These are phyloP conservation scores for Leishmania braziliensis DNA, from an alignment of 208 protist genomes.

Conservation along the genomic window DNA sequence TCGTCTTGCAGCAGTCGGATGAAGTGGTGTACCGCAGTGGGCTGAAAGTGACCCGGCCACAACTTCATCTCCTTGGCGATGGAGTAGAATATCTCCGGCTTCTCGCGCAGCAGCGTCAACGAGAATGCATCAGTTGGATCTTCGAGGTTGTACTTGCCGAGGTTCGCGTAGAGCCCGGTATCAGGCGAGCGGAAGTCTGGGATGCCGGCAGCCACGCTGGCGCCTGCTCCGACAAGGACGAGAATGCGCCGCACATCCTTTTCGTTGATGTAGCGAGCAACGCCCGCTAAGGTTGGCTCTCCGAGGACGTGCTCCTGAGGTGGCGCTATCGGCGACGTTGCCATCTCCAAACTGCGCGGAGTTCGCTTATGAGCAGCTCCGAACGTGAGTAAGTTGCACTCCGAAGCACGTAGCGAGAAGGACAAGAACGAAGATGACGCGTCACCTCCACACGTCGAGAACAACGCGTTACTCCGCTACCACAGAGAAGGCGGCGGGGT, in stretches of 20 bases:
- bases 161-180: conserved; percentile 92
- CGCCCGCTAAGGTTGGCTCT: conserved; percentile 44
- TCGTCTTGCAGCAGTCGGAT: conserved; percentile 92
- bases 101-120: conserved; percentile 82
- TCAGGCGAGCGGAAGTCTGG: conserved; percentile 94
- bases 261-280: conserved; percentile 71
- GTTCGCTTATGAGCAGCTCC: not conserved
- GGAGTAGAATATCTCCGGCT: conserved; percentile 91
- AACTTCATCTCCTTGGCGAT: conserved; percentile 89
- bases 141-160: conserved; percentile 91
- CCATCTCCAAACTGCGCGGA: not conserved
- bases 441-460: not conserved
- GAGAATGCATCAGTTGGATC: conserved; percentile 92
- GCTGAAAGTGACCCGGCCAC: conserved; percentile 79
- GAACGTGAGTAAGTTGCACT: not conserved
- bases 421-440: not conserved
- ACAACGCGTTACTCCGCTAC: not conserved
- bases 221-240: conserved; percentile 91
- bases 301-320: conserved; percentile 49
- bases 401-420: not conserved
- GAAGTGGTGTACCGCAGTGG: conserved; percentile 94
- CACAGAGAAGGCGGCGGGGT: not conserved
- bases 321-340: not conserved
- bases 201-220: conserved; percentile 93
- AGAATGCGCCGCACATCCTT: conserved; percentile 84